Evolutionary conservation across 768 basidiomycete genomes (phyloP).

Genomic region (Podaxis sp.): DNA sequence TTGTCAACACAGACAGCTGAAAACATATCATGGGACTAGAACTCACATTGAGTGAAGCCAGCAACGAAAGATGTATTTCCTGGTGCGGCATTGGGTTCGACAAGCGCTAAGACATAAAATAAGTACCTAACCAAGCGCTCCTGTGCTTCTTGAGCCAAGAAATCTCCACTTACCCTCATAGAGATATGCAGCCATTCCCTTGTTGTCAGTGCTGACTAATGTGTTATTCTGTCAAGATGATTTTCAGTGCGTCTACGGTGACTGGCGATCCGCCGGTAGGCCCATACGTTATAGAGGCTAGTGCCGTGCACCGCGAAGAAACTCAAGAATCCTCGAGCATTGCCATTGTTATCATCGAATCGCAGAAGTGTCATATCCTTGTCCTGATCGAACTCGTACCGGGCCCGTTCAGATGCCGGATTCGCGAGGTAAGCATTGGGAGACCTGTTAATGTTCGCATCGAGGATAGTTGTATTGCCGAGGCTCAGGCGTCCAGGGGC

Average conservation of each 20-base stretch:
- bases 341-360: constrained; percentile 59
- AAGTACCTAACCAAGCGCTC: not conserved
- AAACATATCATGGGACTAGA: constrained; percentile 1
- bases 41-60: constrained; percentile 70
- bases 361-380: constrained; percentile 68
- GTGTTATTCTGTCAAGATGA: constrained; percentile 63
- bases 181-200: constrained; percentile 81
- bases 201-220: constrained; percentile 78
- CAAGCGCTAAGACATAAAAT: constrained; percentile 41
- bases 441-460: constrained; percentile 72
- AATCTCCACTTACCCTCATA: constrained; percentile 56
- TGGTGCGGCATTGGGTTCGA: constrained; percentile 64
- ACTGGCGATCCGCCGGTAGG: not conserved
- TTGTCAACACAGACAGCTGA: constrained; percentile 11
- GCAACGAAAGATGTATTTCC: constrained; percentile 72
- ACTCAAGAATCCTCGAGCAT: constrained; percentile 63
- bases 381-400: constrained; percentile 71
- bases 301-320: constrained; percentile 83
- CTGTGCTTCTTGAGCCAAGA: not conserved
- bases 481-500: constrained; percentile 56
- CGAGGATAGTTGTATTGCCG: constrained; percentile 67
- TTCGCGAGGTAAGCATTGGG: constrained; percentile 79
- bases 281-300: constrained; percentile 65
- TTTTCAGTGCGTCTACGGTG: constrained; percentile 2
- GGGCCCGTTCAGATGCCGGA: constrained; percentile 64